A percentile compares a stretch with the other conserved stretches of the same genome.
Conservation (phyloP, 257 asterid genomes). For the Solanum clarkiae region DNA sequence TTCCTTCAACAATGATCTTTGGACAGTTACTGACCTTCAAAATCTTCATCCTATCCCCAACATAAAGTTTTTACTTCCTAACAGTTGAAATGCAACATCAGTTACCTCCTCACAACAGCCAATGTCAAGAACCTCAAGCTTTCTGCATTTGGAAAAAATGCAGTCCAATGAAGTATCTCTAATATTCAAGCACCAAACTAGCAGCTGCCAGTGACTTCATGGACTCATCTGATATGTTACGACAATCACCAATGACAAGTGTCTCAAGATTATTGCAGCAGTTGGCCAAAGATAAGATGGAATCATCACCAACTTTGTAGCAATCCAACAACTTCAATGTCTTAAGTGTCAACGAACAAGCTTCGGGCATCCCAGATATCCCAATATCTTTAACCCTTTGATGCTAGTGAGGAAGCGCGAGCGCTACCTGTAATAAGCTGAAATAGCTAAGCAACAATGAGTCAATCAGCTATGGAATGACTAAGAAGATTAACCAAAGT, state of each 20-base stretch:
- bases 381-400: slow-evolving; percentile 21
- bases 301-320: slow-evolving; percentile 60
- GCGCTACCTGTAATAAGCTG: too few species aligned
- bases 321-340: slow-evolving; percentile 74
- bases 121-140: slow-evolving; percentile 80
- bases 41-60: slow-evolving; percentile 30
- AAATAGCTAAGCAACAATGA: too few species aligned
- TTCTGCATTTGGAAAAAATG: slow-evolving; percentile 41
- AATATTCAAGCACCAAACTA: slow-evolving; percentile 75
- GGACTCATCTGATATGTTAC: slow-evolving; percentile 53
- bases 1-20: slow-evolving; percentile 61
- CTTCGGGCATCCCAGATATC: slow-evolving; percentile 41
- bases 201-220: slow-evolving; percentile 50
- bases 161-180: slow-evolving; percentile 49
- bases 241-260: slow-evolving; percentile 77
- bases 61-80: slow-evolving; percentile 32
- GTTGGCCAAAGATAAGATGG: slow-evolving; percentile 46
- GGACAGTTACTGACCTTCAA: slow-evolving; percentile 72
- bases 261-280: slow-evolving; percentile 59
- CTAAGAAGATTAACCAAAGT: too few species aligned
- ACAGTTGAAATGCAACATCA: slow-evolving; percentile 65
- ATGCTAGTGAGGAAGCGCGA: too few species aligned
- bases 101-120: slow-evolving; percentile 86
- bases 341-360: slow-evolving; percentile 47
- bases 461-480: too few species aligned